Percentiles rank a stretch among this genome's conserved stretches.
phyloP scores from a whole-genome alignment of 225 moss, liverwort and hornwort genomes.

The Straminergon stramineum region DNA sequence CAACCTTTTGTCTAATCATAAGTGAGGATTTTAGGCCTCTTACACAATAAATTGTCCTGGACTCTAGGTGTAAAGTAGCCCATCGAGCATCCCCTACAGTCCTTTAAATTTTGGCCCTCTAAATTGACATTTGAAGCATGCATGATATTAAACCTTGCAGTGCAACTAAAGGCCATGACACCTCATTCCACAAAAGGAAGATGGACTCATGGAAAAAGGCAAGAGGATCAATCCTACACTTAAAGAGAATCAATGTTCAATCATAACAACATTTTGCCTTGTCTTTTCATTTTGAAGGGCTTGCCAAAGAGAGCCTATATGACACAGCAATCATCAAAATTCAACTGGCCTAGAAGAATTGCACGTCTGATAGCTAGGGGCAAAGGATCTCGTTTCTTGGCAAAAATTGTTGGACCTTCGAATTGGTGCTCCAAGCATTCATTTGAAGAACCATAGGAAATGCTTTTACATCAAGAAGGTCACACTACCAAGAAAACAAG shows the following conservation, averaged over 20 bases:
- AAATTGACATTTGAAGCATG: neutral
- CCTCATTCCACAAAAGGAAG: neutral
- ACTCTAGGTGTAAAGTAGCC: too few relatives aligned
- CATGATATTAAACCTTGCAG: accelerated
- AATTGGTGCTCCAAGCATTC: too few relatives aligned
- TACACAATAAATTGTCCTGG: too few relatives aligned
- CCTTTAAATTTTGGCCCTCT: neutral
- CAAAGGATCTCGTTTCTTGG: neutral
- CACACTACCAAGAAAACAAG: too few relatives aligned
- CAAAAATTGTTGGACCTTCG: neutral
- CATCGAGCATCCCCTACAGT: neutral
- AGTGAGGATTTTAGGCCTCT: too few relatives aligned
- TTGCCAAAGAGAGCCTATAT: neutral
- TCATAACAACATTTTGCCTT: neutral
- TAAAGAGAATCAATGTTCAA: neutral
- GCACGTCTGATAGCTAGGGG: accelerated
- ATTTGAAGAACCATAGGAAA: neutral
- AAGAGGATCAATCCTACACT: neutral
- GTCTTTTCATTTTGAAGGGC: neutral
- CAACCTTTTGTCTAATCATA: too few relatives aligned
- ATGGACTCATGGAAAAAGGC: neutral
- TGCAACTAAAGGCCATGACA: accelerated
- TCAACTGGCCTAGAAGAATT: accelerated
- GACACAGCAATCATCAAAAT: accelerated
- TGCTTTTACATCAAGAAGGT: neutral